phyloP scores from a whole-genome alignment of 805 yeast species.

The Yamadazyma takamatsuzukensis region DNA sequence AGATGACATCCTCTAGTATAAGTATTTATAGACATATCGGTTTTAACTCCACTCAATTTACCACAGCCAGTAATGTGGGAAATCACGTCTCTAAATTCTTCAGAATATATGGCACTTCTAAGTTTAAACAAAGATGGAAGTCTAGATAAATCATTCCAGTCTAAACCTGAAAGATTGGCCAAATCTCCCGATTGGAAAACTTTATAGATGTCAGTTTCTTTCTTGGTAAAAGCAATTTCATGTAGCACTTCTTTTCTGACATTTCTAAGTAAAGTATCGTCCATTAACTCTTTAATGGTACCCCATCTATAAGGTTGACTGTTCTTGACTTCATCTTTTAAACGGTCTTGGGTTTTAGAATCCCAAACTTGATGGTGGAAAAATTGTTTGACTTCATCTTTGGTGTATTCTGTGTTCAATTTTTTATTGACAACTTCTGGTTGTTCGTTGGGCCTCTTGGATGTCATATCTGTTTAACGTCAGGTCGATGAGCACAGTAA shows the following conservation, averaged over 20 bases:
- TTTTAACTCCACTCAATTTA: slow-evolving; percentile 81
- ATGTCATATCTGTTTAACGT: slow-evolving; percentile 2
- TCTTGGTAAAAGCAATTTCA: slow-evolving; percentile 85
- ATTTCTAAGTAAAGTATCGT: slow-evolving; percentile 70
- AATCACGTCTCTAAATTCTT: slow-evolving; percentile 75
- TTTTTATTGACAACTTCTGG: slow-evolving; percentile 10
- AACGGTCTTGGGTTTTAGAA: slow-evolving; percentile 29
- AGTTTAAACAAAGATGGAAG: slow-evolving; percentile 74
- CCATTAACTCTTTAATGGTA: slow-evolving; percentile 64
- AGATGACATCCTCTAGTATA: slow-evolving; percentile 92
- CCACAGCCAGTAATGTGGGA: slow-evolving; percentile 83
- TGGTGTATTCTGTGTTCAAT: slow-evolving; percentile 15
- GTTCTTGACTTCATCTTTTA: slow-evolving; percentile 43
- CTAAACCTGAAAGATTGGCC: slow-evolving; percentile 85
- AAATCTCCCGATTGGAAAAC: slow-evolving; percentile 88
- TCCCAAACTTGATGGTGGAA: slow-evolving; percentile 51
- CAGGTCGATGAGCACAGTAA: too few species aligned
- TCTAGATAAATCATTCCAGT: slow-evolving; percentile 67
- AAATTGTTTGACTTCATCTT: slow-evolving; percentile 34
- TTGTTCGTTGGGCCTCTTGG: slow-evolving; percentile 1
- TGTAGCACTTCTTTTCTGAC: slow-evolving; percentile 82
- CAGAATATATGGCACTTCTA: slow-evolving; percentile 84
- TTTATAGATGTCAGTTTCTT: slow-evolving; percentile 96
- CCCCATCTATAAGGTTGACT: slow-evolving; percentile 92
- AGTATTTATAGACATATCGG: slow-evolving; percentile 89